These are phyloP conservation scores for Pestalotiopsis sp. DNA, from an alignment of 2,329 filamentous ascomycete genomes.

Conservation along the genomic window DNA sequence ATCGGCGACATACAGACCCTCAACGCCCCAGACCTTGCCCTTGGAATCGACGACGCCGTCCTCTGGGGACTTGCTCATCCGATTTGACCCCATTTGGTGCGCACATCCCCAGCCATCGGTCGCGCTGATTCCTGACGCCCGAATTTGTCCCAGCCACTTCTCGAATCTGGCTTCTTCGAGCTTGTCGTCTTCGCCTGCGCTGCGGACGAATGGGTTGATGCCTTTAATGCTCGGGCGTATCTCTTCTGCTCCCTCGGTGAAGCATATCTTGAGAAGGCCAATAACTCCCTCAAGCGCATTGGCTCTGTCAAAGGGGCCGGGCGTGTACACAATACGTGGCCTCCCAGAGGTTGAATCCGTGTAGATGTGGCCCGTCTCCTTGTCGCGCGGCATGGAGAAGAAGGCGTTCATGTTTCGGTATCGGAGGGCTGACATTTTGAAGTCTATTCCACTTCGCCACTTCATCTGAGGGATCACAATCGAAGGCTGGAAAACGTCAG, in stretches of 20 bases:
- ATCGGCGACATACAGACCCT: conserved; percentile 70
- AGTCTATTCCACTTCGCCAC: conserved; percentile 68
- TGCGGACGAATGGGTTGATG: conserved; percentile 59
- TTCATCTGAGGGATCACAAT: conserved; percentile 61
- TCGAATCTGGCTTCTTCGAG: conserved; percentile 61
- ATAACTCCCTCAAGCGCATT: conserved; percentile 73
- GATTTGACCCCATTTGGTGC: conserved; percentile 77
- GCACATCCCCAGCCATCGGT: conserved; percentile 61
- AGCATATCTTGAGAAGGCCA: conserved; percentile 73
- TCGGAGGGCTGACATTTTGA: conserved; percentile 69
- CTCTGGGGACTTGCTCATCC: conserved; percentile 61
- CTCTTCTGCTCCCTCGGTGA: conserved; percentile 74
- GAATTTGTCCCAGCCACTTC: conserved; percentile 56
- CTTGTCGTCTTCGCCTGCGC: conserved; percentile 10
- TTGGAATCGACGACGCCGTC: conserved; percentile 58
- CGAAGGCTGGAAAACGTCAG: conserved; percentile 53
- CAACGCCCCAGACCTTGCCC: conserved; percentile 65
- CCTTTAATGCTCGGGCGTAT: conserved; percentile 68
- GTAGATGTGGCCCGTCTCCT: conserved; percentile 72
- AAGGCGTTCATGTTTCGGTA: conserved; percentile 70
- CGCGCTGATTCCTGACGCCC: conserved; percentile 51
- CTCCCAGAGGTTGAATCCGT: conserved; percentile 67
- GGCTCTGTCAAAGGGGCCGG: conserved; percentile 70
- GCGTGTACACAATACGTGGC: conserved; percentile 68
- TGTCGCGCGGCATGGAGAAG: conserved; percentile 74